Evolutionary conservation across 176 grass and related monocot genomes (phyloP).

Genomic region (Cenchrus americanus): DNA sequence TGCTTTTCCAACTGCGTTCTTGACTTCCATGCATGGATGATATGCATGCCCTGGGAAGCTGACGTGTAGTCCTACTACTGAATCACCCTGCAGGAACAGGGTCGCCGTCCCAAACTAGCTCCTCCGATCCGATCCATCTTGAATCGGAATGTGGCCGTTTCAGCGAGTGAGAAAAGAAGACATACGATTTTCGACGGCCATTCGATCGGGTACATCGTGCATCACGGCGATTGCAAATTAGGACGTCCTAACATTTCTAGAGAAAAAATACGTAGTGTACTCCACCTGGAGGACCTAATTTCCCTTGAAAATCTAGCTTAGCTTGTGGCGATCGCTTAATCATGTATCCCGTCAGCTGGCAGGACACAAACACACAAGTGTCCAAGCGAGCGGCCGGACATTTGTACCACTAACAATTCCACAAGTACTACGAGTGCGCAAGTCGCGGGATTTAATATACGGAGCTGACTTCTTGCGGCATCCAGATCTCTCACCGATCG

Average conservation of each 20-base stretch:
- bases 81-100: not conserved
- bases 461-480: conserved; percentile 1
- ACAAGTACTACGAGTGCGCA: not conserved
- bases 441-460: conserved; percentile 40
- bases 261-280: not conserved
- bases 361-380: not conserved
- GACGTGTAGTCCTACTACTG: not conserved
- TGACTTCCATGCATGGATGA: conserved; percentile 22
- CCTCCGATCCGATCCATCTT: not conserved
- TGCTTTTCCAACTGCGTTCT: conserved; percentile 18
- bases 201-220: not conserved
- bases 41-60: not conserved
- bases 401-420: conserved; percentile 34
- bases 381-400: not conserved
- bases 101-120: not conserved
- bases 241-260: conserved; percentile 9
- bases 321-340: not conserved
- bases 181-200: not conserved
- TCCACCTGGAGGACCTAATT: conserved; percentile 16
- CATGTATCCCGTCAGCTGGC: not conserved
- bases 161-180: not conserved
- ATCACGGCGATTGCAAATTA: not conserved
- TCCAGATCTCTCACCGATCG: not conserved
- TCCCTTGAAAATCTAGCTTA: conserved; percentile 1
- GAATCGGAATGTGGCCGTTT: not conserved